Conservation (phyloP, 352 stramenopile species). For the Globisporangium paddicum region DNA sequence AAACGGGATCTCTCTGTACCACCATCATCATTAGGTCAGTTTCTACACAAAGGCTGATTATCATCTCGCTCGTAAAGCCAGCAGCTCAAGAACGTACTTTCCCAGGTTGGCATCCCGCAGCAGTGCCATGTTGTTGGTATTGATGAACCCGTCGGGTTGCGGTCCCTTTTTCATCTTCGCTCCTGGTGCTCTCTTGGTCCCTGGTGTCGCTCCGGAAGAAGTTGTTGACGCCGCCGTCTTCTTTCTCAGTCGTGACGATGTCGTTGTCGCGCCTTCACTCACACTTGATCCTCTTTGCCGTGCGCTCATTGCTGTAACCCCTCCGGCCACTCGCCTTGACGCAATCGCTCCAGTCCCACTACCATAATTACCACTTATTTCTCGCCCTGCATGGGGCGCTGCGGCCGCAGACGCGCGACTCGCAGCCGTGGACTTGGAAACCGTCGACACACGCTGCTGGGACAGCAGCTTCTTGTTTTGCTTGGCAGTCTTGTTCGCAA, state of each 20-base stretch:
- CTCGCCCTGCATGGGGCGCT: conserved; percentile 4
- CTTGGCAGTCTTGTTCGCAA: conserved; percentile 48
- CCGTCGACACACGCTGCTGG: conserved; percentile 39
- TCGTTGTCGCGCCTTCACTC: neutral
- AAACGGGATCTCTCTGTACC: conserved; percentile 56
- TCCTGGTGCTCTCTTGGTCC: conserved; percentile 4
- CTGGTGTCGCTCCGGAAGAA: neutral
- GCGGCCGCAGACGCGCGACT: conserved; percentile 35
- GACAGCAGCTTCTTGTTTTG: conserved; percentile 52
- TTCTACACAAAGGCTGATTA: too few relatives aligned
- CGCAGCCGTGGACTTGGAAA: conserved; percentile 48
- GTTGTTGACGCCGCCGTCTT: neutral
- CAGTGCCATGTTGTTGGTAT: conserved; percentile 51
- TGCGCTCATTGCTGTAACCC: neutral
- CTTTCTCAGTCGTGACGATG: conserved; percentile 4
- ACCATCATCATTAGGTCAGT: neutral
- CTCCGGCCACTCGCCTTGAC: neutral
- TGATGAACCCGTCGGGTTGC: neutral
- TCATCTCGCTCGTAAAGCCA: neutral
- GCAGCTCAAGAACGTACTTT: conserved; percentile 31
- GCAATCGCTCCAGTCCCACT: neutral
- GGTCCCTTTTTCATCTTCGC: conserved; percentile 3
- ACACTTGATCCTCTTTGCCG: neutral
- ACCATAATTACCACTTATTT: neutral
- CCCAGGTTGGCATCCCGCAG: conserved; percentile 62